Evolutionary conservation across 1,139 yeast species (phyloP).

Genomic region (Trichomonascaceae sp.): DNA sequence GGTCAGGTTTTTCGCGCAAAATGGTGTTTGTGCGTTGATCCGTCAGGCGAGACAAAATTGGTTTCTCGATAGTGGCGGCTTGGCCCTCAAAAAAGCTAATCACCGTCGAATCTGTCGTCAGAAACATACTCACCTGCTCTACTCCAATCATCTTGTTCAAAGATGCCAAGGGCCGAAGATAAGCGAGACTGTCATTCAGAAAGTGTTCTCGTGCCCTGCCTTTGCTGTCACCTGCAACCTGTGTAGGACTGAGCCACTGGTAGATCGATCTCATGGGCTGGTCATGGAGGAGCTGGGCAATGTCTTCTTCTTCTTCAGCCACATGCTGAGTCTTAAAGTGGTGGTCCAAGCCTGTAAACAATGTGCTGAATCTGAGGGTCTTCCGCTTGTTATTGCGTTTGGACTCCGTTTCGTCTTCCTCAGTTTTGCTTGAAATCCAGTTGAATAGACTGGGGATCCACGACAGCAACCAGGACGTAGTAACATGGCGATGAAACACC

Average conservation of each 20-base stretch:
- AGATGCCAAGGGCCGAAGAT: slow-evolving; percentile 33
- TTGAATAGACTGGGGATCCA: neutral
- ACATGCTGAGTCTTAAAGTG: neutral
- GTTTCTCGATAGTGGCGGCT: slow-evolving; percentile 36
- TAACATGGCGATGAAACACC: too few relatives aligned
- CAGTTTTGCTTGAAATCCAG: neutral
- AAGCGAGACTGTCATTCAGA: too few relatives aligned
- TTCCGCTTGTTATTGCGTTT: neutral
- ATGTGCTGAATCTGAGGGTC: neutral
- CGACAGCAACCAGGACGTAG: too few relatives aligned
- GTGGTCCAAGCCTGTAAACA: too few relatives aligned
- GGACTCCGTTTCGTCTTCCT: neutral
- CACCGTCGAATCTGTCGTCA: slow-evolving; percentile 32
- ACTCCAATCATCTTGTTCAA: slow-evolving; percentile 36
- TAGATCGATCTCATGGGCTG: slow-evolving; percentile 20
- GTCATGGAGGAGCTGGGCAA: slow-evolving; percentile 1
- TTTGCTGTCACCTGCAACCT: slow-evolving; percentile 7
- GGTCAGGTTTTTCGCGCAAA: slow-evolving; percentile 35
- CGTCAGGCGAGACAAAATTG: slow-evolving; percentile 35
- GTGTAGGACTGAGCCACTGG: slow-evolving; percentile 26
- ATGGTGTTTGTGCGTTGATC: slow-evolving; percentile 29
- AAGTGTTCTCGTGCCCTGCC: slow-evolving; percentile 10
- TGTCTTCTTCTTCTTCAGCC: neutral
- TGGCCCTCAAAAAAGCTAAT: slow-evolving; percentile 43
- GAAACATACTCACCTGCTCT: slow-evolving; percentile 39